A percentile compares a stretch with the other conserved stretches of the same genome.
These are phyloP conservation scores for Trichomonas tenax DNA, from an alignment of 208 protist species.

Conservation along the genomic window DNA sequence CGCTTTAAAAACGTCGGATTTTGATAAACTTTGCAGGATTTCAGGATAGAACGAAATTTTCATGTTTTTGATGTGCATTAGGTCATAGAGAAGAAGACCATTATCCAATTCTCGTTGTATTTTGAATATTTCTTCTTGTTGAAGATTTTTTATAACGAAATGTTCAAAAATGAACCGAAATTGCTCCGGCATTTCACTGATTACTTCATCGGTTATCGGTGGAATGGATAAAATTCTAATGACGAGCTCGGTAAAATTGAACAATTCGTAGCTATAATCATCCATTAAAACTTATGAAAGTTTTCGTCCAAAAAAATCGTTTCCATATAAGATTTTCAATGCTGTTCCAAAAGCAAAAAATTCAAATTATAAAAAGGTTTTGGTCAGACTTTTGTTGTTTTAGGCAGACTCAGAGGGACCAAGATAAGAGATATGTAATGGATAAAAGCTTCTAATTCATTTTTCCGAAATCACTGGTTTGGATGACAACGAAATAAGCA, in stretches of 20 bases:
- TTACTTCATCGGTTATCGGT: not conserved
- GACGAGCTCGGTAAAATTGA: not conserved
- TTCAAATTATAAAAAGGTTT: too few relatives aligned
- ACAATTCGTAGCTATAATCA: not conserved
- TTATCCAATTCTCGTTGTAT: not conserved
- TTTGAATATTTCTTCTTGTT: not conserved
- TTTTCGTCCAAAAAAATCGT: too few relatives aligned
- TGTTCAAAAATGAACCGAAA: not conserved
- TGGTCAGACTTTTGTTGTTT: too few relatives aligned
- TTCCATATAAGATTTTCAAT: too few relatives aligned
- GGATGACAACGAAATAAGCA: too few relatives aligned
- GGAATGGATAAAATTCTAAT: not conserved
- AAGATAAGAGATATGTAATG: too few relatives aligned
- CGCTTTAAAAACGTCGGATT: not conserved
- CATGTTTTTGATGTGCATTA: not conserved
- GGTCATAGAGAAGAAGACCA: not conserved
- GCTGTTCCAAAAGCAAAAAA: too few relatives aligned
- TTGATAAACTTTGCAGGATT: not conserved
- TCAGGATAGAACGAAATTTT: not conserved
- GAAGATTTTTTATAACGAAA: not conserved
- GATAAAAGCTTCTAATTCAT: too few relatives aligned
- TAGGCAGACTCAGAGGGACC: too few relatives aligned
- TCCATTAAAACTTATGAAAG: too few relatives aligned
- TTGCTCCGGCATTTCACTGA: not conserved
- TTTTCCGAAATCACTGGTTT: too few relatives aligned